Evolutionary conservation across 2,329 filamentous ascomycete species (phyloP).

Genomic region (Exophiala aquamarina): DNA sequence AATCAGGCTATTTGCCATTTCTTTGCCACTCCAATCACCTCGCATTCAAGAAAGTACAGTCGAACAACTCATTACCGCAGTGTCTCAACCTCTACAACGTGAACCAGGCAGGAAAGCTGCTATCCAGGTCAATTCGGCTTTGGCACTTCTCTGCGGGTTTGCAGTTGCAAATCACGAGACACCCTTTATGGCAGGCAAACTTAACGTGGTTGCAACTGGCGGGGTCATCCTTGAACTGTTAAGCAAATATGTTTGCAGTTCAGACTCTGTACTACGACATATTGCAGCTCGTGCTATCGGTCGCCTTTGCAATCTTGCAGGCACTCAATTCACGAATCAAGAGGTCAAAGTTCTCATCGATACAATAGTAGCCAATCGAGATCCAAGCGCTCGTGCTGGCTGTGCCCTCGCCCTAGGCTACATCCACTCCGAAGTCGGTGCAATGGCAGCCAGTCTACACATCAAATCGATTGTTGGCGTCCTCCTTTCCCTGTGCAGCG

Average conservation of each 20-base stretch:
- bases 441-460: constrained; percentile 95
- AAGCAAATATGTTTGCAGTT: constrained; percentile 71
- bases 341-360: constrained; percentile 93
- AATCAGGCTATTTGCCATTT: constrained; percentile 88
- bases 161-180: constrained; percentile 85
- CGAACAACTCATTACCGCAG: constrained; percentile 87
- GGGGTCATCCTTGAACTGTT: constrained; percentile 54
- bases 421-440: constrained; percentile 92
- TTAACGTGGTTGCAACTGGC: constrained; percentile 74
- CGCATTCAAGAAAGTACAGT: constrained; percentile 95
- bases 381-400: constrained; percentile 88
- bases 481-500: constrained; percentile 94
- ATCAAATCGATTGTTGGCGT: constrained; percentile 97
- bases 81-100: constrained; percentile 70
- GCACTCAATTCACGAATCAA: constrained; percentile 81
- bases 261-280: constrained; percentile 81
- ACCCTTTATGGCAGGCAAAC: constrained; percentile 67
- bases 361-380: constrained; percentile 88
- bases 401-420: constrained; percentile 91
- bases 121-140: constrained; percentile 84
- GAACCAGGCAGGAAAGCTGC: constrained; percentile 87
- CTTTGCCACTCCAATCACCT: constrained; percentile 81
- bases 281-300: constrained; percentile 84
- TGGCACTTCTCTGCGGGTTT: constrained; percentile 75
- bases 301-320: constrained; percentile 78